Conservation (phyloP, 2,329 filamentous ascomycete genomes). For the Fusarium miscanthi region DNA sequence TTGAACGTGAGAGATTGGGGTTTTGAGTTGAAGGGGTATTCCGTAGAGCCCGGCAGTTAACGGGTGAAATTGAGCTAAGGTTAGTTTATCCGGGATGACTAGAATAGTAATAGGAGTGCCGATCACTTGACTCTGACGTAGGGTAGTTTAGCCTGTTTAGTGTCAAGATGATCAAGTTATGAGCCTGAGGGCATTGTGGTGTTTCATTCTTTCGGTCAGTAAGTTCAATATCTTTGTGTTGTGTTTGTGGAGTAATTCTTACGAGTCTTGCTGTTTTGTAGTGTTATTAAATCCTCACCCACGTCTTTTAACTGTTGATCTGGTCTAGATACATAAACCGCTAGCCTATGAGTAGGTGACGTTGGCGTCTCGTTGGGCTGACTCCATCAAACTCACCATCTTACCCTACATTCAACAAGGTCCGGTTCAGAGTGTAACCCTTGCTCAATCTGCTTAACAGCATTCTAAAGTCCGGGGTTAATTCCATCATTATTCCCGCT, state of each 20-base stretch:
- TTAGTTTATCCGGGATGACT: background rate
- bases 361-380: background rate
- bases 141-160: background rate
- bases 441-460: background rate
- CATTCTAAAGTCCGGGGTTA: background rate
- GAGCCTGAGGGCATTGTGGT: no score
- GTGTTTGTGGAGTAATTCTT: background rate
- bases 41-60: constrained; percentile 7
- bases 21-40: background rate
- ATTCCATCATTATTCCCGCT: background rate
- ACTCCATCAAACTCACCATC: background rate
- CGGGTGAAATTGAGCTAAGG: background rate
- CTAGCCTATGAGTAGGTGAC: no score
- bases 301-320: rapidly evolving
- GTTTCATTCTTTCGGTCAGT: no score
- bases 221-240: no score
- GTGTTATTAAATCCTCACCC: background rate
- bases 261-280: background rate
- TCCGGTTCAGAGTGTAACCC: background rate
- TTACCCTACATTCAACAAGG: background rate
- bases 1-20: background rate
- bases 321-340: no score
- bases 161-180: no score
- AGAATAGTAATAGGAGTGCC: background rate
- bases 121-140: constrained; percentile 8